Conservation (phyloP, 2,329 filamentous ascomycete species). For the Byssothecium circinans region DNA sequence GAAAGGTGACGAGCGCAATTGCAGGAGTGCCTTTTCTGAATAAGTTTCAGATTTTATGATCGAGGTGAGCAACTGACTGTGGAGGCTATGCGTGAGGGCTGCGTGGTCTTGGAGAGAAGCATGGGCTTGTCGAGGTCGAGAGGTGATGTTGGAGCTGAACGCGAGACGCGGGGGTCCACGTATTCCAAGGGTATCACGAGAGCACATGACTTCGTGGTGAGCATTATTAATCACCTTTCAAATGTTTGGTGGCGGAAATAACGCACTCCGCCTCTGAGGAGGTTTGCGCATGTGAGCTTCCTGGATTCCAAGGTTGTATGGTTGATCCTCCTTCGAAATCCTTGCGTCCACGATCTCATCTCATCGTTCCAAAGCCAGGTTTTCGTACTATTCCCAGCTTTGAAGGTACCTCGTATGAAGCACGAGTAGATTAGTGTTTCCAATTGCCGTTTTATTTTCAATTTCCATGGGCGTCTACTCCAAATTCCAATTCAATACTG, state of each 20-base stretch:
- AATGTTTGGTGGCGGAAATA: not conserved
- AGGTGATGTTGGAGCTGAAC: not conserved
- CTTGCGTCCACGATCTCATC: too few species aligned
- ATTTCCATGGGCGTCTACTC: too few species aligned
- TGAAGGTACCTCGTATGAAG: too few species aligned
- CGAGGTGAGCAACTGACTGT: not conserved
- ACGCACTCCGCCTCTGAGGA: not conserved
- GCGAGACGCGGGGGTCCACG: slow-evolving; percentile 1
- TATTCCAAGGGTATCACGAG: too few species aligned
- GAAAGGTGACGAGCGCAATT: not conserved
- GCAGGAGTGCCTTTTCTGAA: not conserved
- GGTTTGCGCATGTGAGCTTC: too few species aligned
- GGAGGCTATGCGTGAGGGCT: not conserved
- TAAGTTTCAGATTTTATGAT: not conserved
- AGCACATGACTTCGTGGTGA: slow-evolving; percentile 13
- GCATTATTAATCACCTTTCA: slow-evolving; percentile 6
- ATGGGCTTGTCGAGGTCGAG: not conserved
- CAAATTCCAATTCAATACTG: too few species aligned
- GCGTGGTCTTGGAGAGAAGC: not conserved
- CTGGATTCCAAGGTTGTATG: too few species aligned
- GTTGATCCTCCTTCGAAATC: too few species aligned
- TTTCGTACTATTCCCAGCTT: too few species aligned
- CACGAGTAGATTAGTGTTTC: too few species aligned
- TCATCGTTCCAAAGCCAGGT: too few species aligned
- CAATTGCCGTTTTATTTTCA: too few species aligned